These are phyloP conservation scores for Aureobasidium zeae DNA, from an alignment of 2,329 filamentous ascomycete species.

Conservation along the genomic window DNA sequence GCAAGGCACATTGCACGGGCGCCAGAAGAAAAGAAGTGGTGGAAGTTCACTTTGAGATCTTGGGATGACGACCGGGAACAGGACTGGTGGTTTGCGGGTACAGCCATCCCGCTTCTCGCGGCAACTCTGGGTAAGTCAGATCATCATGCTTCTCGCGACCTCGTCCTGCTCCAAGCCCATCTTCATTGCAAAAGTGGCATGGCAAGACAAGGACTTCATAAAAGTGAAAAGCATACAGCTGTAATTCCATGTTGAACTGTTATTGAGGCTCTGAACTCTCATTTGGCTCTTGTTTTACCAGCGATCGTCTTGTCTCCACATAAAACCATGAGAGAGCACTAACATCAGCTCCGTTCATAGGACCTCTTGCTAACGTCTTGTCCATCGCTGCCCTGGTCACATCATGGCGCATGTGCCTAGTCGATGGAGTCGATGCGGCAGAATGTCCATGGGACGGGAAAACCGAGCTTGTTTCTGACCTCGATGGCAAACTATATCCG, in stretches of 20 bases:
- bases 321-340: too few species aligned
- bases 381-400: constrained; percentile 79
- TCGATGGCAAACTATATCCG: constrained; percentile 45
- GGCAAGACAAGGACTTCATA: too few species aligned
- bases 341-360: constrained; percentile 47
- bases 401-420: constrained; percentile 59
- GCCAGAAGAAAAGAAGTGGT: constrained; percentile 6
- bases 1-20: constrained; percentile 1
- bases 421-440: constrained; percentile 27
- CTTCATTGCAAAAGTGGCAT: too few species aligned
- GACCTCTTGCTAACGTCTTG: constrained; percentile 78
- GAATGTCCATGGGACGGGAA: constrained; percentile 23
- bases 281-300: too few species aligned
- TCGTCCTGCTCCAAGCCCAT: too few species aligned
- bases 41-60: constrained; percentile 13
- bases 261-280: too few species aligned
- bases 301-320: too few species aligned
- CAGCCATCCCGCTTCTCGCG: constrained; percentile 24
- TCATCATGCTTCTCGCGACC: background rate
- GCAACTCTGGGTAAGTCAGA: constrained; percentile 10
- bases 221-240: too few species aligned
- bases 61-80: constrained; percentile 29
- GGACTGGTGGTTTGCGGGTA: constrained; percentile 31
- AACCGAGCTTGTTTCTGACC: constrained; percentile 36
- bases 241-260: too few species aligned